These are phyloP conservation scores for Populus deltoides DNA, from an alignment of 345 rosid species.

Conservation along the genomic window DNA sequence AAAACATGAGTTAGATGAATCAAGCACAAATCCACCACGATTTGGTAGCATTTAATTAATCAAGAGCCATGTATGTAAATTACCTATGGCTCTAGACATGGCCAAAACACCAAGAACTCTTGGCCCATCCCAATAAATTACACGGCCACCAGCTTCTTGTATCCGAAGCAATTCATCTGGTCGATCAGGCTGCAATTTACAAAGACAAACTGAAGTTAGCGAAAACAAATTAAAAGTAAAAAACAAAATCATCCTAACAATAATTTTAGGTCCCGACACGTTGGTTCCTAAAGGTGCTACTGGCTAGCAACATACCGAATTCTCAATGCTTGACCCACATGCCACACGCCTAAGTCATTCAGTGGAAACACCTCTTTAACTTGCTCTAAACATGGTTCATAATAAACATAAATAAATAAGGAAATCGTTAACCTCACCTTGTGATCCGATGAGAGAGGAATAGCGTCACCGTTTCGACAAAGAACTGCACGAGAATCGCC, in stretches of 20 bases:
- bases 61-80: neutral
- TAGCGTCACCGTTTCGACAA: conserved; percentile 65
- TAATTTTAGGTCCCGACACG: neutral
- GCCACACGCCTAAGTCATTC: neutral
- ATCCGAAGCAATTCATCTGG: conserved; percentile 76
- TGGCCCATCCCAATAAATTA: conserved; percentile 83
- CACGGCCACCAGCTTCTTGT: conserved; percentile 74
- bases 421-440: conserved; percentile 39
- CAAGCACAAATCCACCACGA: neutral
- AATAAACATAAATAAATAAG: neutral
- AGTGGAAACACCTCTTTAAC: neutral
- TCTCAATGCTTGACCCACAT: neutral
- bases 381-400: neutral
- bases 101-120: conserved; percentile 84
- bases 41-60: neutral
- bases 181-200: conserved; percentile 64
- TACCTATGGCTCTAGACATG: conserved; percentile 92
- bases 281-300: neutral
- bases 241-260: neutral
- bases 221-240: neutral
- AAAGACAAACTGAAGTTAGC: neutral
- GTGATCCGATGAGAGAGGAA: conserved; percentile 76
- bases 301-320: neutral
- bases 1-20: neutral
- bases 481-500: conserved; percentile 93